phyloP scores from a whole-genome alignment of 2,329 filamentous ascomycete genomes.

The Aspergillus tubingensis region DNA sequence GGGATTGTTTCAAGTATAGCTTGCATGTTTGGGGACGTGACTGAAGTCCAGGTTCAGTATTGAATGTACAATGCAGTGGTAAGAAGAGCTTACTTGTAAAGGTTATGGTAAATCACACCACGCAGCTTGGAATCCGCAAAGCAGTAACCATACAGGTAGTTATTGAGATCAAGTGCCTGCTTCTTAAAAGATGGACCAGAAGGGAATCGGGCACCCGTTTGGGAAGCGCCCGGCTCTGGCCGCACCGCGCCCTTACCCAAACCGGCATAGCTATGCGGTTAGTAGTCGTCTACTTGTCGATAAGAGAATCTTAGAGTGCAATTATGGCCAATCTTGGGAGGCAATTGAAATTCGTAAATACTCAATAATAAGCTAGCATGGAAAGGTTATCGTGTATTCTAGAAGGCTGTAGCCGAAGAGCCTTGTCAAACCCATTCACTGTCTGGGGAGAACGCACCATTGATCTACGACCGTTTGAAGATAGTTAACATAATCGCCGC shows the following conservation, averaged over 20 bases:
- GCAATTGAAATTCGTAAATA: too few species aligned
- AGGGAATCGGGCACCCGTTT: background rate
- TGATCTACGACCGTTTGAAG: too few species aligned
- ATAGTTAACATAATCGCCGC: too few species aligned
- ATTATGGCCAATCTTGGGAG: too few species aligned
- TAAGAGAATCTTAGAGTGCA: background rate
- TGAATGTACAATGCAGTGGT: background rate
- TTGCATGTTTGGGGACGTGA: conserved; percentile 6
- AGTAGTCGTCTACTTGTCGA: background rate
- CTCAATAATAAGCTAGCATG: too few species aligned
- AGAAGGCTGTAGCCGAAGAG: too few species aligned
- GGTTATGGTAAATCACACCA: background rate
- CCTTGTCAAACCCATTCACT: too few species aligned
- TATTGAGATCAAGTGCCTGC: too few species aligned
- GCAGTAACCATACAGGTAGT: too few species aligned
- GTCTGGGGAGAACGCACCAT: too few species aligned
- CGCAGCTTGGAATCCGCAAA: background rate
- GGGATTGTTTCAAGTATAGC: conserved; percentile 23
- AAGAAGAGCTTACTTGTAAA: background rate
- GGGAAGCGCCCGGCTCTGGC: too few species aligned
- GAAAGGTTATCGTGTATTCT: too few species aligned
- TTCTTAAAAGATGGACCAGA: background rate
- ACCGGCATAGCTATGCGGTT: background rate
- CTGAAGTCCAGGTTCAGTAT: background rate
- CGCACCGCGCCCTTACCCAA: background rate